Evolutionary conservation across 495 filamentous ascomycete species (phyloP).

Genomic region (Trichodelitschia bisporula): DNA sequence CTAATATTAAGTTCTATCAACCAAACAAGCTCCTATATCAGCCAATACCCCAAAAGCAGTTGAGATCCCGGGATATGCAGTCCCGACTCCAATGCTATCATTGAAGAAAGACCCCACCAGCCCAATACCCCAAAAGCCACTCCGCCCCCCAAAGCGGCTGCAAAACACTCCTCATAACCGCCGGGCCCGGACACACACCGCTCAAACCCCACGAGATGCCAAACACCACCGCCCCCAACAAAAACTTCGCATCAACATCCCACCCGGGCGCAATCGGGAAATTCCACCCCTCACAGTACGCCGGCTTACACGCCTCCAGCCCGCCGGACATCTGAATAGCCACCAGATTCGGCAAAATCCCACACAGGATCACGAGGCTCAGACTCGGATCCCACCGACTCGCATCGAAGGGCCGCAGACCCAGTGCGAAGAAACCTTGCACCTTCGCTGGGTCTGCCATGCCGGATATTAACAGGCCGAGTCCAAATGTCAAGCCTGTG

Average conservation of each 20-base stretch:
- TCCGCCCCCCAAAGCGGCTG: constrained; percentile 25
- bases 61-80: too few species aligned
- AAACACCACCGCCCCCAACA: constrained; percentile 25
- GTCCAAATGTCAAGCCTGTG: constrained; percentile 26
- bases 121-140: constrained; percentile 24
- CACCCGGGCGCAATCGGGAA: constrained; percentile 21
- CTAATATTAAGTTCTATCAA: too few species aligned
- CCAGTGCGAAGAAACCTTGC: constrained; percentile 26
- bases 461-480: constrained; percentile 26
- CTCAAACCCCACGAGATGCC: constrained; percentile 30
- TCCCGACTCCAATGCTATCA: too few species aligned
- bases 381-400: constrained; percentile 31
- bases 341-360: constrained; percentile 21
- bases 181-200: constrained; percentile 32
- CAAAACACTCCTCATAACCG: constrained; percentile 20
- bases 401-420: too few species aligned
- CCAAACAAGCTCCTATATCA: too few species aligned
- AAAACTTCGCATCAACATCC: constrained; percentile 30
- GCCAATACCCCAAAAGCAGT: too few species aligned
- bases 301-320: constrained; percentile 16
- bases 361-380: constrained; percentile 25
- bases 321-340: constrained; percentile 19
- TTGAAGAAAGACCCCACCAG: constrained; percentile 3
- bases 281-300: constrained; percentile 21
- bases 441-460: constrained; percentile 32